Conservation (phyloP, 495 filamentous ascomycete species). For the Trichoderma reesei region DNA sequence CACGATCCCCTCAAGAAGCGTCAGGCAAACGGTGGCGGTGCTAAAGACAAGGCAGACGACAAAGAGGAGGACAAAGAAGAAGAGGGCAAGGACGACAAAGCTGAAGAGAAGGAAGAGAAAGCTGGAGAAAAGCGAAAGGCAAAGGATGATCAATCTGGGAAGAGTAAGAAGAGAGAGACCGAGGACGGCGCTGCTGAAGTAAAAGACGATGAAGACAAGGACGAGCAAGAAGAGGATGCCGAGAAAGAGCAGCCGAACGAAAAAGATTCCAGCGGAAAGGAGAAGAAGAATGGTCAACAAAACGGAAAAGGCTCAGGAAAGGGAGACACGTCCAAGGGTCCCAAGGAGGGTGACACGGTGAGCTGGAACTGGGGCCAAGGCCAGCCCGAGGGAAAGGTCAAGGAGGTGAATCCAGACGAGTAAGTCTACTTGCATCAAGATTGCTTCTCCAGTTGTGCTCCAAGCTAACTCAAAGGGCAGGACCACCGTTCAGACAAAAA, state of each 20-base stretch:
- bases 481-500: constrained; percentile 11
- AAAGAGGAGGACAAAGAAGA: not conserved
- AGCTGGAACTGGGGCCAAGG: constrained; percentile 13
- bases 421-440: not conserved
- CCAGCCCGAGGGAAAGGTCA: constrained; percentile 10
- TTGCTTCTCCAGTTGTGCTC: not conserved
- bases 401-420: constrained; percentile 11
- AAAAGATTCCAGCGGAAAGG: not conserved
- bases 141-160: not conserved
- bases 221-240: not conserved
- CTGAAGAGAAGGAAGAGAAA: not conserved
- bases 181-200: not conserved
- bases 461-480: not conserved
- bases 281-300: not conserved
- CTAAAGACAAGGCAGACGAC: not conserved
- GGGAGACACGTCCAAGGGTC: constrained; percentile 4
- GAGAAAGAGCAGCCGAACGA: too few species aligned
- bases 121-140: not conserved
- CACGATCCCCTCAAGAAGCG: constrained; percentile 49
- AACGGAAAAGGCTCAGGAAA: not conserved
- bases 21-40: not conserved
- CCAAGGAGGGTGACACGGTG: constrained; percentile 8
- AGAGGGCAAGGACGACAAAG: not conserved
- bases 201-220: not conserved
- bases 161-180: constrained; percentile 2